Percentiles rank a stretch among this genome's conserved stretches.
phyloP scores from a whole-genome alignment of 164 flowering plant species.

The Malania oleifera region DNA sequence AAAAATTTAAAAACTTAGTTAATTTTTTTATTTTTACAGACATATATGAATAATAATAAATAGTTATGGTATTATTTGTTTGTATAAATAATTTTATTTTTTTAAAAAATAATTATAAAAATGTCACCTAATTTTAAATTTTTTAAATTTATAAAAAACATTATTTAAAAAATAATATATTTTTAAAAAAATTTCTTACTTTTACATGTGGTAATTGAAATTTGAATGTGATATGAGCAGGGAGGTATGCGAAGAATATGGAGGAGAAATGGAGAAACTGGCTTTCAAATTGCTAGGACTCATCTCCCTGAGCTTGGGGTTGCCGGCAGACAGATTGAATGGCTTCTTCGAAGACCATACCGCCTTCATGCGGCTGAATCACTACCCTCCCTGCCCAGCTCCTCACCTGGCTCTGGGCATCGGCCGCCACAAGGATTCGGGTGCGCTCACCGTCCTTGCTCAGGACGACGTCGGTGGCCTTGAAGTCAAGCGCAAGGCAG shows the following conservation, averaged over 20 bases:
- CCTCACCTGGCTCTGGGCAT: constrained; percentile 45
- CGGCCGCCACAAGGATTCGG: constrained; percentile 45
- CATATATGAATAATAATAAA: too few relatives aligned
- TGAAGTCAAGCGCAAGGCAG: constrained; percentile 38
- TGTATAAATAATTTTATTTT: too few relatives aligned
- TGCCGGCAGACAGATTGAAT: constrained; percentile 24
- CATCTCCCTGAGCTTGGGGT: constrained; percentile 30
- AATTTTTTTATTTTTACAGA: too few relatives aligned
- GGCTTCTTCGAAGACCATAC: constrained; percentile 39
- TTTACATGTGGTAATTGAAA: too few relatives aligned
- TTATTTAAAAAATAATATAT: too few relatives aligned
- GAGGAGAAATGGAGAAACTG: constrained; percentile 24
- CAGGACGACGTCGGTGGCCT: constrained; percentile 55
- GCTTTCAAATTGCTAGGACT: constrained; percentile 25
- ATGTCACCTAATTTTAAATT: too few relatives aligned
- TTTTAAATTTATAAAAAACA: too few relatives aligned
- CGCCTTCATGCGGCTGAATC: constrained; percentile 40
- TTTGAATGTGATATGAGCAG: constrained; percentile 9
- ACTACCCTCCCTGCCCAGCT: constrained; percentile 54
- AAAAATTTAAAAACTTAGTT: too few relatives aligned
- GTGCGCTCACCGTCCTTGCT: constrained; percentile 38
- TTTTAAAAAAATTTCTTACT: too few relatives aligned
- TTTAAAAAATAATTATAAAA: too few relatives aligned
- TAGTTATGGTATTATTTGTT: too few relatives aligned
- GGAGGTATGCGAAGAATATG: constrained; percentile 28